phyloP scores from a whole-genome alignment of 1,139 yeast genomes.

The Blastobotrys ciferrii region DNA sequence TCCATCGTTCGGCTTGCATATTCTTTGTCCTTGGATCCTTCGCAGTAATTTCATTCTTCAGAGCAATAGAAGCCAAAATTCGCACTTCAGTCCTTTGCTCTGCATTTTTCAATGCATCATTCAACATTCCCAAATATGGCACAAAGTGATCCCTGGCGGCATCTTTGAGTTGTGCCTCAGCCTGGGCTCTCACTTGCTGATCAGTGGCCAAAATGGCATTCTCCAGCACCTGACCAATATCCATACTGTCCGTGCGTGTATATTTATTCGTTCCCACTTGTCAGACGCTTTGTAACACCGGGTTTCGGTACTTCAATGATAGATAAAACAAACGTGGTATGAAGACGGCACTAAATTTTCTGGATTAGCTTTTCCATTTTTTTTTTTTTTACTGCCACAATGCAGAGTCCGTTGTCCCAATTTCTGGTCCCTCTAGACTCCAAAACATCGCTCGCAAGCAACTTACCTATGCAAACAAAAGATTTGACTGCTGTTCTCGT shows the following conservation, averaged over 20 bases:
- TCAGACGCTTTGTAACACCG: background rate
- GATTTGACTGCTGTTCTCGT: constrained; percentile 1
- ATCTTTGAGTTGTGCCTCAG: constrained; percentile 73
- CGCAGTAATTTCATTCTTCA: constrained; percentile 84
- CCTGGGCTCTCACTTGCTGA: constrained; percentile 68
- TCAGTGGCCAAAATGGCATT: constrained; percentile 53
- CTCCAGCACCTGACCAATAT: constrained; percentile 71
- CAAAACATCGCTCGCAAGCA: background rate
- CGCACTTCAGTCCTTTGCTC: constrained; percentile 75
- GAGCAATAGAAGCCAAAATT: constrained; percentile 84
- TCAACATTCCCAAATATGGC: constrained; percentile 67
- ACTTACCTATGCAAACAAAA: constrained; percentile 2
- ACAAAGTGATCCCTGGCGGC: constrained; percentile 76
- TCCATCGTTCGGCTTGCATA: constrained; percentile 51
- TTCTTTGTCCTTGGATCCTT: constrained; percentile 44
- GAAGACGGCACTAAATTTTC: too few species aligned
- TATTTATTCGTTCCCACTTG: constrained; percentile 1
- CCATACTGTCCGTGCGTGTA: constrained; percentile 46
- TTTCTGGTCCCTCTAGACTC: too few species aligned
- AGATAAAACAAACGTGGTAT: too few species aligned
- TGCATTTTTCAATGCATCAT: constrained; percentile 69
- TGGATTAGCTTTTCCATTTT: too few species aligned
- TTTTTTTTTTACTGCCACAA: too few species aligned
- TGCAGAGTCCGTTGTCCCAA: too few species aligned
- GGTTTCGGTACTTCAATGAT: too few species aligned